Evolutionary conservation across 768 basidiomycete species (phyloP).

Genomic region (Naematelia encephala): DNA sequence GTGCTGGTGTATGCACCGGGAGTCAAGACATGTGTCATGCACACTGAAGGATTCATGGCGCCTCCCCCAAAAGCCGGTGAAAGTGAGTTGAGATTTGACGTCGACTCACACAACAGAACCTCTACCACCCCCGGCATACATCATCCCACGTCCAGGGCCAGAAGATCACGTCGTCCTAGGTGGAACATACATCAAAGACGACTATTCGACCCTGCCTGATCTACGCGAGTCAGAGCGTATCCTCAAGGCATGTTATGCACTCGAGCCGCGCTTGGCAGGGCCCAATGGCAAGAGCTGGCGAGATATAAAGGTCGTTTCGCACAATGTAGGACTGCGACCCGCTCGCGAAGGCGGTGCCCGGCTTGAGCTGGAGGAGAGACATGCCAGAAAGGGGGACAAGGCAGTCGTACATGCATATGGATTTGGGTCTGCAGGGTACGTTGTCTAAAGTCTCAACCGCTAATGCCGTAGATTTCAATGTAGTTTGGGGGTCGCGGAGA

Average conservation of each 20-base stretch:
- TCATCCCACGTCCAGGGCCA: constrained; percentile 61
- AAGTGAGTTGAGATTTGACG: not conserved
- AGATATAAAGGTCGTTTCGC: constrained; percentile 55
- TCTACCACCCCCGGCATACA: constrained; percentile 54
- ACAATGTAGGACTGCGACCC: constrained; percentile 64
- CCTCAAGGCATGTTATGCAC: constrained; percentile 50
- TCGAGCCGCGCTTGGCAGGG: constrained; percentile 53
- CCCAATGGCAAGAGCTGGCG: constrained; percentile 48
- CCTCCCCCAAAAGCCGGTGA: not conserved
- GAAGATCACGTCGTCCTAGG: constrained; percentile 58
- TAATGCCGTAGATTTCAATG: constrained; percentile 28
- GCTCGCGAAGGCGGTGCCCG: constrained; percentile 60
- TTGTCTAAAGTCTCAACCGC: not conserved
- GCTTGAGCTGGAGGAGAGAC: constrained; percentile 56
- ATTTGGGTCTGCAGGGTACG: constrained; percentile 52
- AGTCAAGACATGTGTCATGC: constrained; percentile 54
- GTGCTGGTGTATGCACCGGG: constrained; percentile 69
- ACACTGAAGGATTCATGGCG: constrained; percentile 24
- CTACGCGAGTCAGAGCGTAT: constrained; percentile 55
- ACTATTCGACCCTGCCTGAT: constrained; percentile 59
- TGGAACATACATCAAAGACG: constrained; percentile 57
- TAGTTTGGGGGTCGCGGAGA: constrained; percentile 41
- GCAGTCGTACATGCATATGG: constrained; percentile 61
- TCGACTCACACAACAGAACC: constrained; percentile 5
- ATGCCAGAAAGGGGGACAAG: constrained; percentile 18